A percentile compares a stretch with the other conserved stretches of the same genome.
Conservation (phyloP, 257 asterid species). For the Solanum virginianum region DNA sequence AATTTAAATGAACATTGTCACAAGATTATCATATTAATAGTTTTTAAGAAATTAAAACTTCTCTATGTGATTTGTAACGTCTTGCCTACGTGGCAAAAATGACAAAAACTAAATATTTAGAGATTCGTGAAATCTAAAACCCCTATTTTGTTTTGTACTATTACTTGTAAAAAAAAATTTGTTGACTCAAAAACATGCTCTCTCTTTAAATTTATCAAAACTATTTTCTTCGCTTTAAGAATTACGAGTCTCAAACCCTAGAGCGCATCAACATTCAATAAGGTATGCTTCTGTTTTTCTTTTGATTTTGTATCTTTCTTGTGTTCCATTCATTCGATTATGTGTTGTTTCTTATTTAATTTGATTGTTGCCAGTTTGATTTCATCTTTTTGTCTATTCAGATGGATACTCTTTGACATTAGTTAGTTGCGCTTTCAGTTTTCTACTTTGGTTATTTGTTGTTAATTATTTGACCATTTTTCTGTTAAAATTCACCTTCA, state of each 20-base stretch:
- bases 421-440: not conserved
- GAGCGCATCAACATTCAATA: not conserved
- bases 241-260: not conserved
- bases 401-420: not conserved
- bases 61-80: not conserved
- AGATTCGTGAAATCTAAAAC: not conserved
- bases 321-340: not conserved
- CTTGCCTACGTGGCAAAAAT: not conserved
- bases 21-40: not conserved
- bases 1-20: not conserved
- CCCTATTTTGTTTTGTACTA: not conserved
- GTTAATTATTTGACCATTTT: not conserved
- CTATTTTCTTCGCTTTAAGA: not conserved
- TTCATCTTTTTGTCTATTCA: not conserved
- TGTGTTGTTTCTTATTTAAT: not conserved
- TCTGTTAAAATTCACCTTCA: not conserved
- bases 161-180: not conserved
- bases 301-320: not conserved
- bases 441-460: not conserved
- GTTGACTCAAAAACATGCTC: too few relatives aligned
- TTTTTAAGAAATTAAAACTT: not conserved
- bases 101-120: not conserved
- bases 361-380: not conserved
- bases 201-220: not conserved
- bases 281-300: not conserved